A percentile compares a stretch with the other conserved stretches of the same genome.
Evolutionary conservation across 192 early-diverging fungal genomes (phyloP).

Genomic region (Backusella parvicylindrica): DNA sequence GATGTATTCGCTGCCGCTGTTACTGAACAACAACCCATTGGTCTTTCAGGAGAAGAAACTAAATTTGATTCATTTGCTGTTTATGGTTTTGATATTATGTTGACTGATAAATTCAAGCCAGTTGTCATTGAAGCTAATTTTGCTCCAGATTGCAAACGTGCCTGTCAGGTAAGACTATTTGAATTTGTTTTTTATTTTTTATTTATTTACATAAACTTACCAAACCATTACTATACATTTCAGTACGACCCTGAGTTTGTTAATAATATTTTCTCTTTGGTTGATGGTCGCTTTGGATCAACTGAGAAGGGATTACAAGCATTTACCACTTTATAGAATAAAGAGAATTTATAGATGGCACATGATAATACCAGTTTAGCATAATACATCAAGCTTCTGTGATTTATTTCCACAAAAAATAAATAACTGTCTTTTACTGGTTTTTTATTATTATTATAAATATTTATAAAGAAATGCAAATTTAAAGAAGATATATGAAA

Average conservation of each 20-base stretch:
- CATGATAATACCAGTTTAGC: too few species aligned
- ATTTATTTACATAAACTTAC: background rate
- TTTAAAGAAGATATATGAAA: background rate
- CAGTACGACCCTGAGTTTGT: constrained; percentile 46
- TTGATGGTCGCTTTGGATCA: constrained; percentile 39
- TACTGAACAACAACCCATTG: constrained; percentile 39
- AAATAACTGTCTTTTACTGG: too few species aligned
- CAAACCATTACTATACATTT: background rate
- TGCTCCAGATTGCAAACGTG: constrained; percentile 42
- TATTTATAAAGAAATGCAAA: background rate
- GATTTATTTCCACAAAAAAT: too few species aligned
- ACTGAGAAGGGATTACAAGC: constrained; percentile 37
- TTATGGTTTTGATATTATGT: constrained; percentile 48
- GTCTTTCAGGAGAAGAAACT: constrained; percentile 21
- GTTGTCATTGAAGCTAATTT: constrained; percentile 45
- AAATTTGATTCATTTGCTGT: constrained; percentile 38
- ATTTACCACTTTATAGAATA: constrained; percentile 35
- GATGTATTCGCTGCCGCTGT: constrained; percentile 44
- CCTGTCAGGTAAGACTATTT: constrained; percentile 27
- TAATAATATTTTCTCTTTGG: constrained; percentile 47
- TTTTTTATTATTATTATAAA: too few species aligned
- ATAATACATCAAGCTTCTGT: too few species aligned
- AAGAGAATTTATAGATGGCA: too few species aligned
- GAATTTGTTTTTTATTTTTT: background rate
- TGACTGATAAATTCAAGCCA: constrained; percentile 41